phyloP scores from a whole-genome alignment of 2,329 filamentous ascomycete genomes.

The Coleophoma eucalyptorum region DNA sequence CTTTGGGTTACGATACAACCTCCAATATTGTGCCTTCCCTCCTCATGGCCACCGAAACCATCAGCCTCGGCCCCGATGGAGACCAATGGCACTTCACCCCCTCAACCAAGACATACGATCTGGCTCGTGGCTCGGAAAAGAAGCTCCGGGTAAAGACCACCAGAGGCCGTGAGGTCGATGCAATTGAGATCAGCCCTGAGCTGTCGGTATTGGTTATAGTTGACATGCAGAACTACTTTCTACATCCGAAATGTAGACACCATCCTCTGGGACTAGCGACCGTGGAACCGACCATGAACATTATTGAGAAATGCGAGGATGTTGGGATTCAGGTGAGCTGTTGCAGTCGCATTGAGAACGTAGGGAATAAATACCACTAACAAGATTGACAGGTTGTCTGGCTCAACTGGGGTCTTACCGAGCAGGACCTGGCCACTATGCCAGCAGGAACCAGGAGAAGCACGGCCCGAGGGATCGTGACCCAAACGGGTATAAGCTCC shows the following conservation, averaged over 20 bases:
- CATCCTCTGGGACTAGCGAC: slow-evolving; percentile 35
- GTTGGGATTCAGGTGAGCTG: slow-evolving; percentile 37
- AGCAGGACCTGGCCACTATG: slow-evolving; percentile 44
- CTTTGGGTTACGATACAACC: too few species aligned
- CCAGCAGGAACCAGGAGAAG: slow-evolving; percentile 42
- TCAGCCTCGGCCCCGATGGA: not conserved
- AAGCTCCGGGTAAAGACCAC: not conserved
- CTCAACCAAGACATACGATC: not conserved
- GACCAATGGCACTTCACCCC: not conserved
- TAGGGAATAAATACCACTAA: not conserved
- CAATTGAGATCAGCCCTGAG: slow-evolving; percentile 29
- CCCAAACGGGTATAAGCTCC: slow-evolving; percentile 9
- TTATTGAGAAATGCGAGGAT: slow-evolving; percentile 39
- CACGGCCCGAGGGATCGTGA: slow-evolving; percentile 35
- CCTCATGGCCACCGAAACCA: not conserved
- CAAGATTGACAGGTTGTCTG: slow-evolving; percentile 33
- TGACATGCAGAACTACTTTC: slow-evolving; percentile 47
- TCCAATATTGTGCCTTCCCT: not conserved
- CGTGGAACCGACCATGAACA: slow-evolving; percentile 30
- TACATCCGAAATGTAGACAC: slow-evolving; percentile 33
- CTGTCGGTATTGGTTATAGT: slow-evolving; percentile 41
- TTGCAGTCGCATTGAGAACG: not conserved
- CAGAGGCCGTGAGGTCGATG: not conserved
- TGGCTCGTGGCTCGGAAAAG: not conserved
- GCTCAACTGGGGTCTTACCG: slow-evolving; percentile 52